A percentile compares a stretch with the other conserved stretches of the same genome.
Evolutionary conservation across 192 early-diverging fungal genomes (phyloP).

Genomic region (Entomortierella chlamydospora): DNA sequence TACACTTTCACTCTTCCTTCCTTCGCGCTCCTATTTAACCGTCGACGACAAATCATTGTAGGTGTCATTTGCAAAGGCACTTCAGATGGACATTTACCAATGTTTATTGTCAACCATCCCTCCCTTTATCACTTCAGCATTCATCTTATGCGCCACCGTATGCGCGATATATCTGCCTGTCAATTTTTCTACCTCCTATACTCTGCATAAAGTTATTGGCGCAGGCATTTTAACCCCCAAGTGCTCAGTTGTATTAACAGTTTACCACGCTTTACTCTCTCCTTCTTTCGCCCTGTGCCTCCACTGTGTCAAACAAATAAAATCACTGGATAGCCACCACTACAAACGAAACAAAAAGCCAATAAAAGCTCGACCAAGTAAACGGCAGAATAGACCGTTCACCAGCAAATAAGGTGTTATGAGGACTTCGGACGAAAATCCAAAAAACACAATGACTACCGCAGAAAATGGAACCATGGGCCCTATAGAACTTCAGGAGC

Average conservation of each 20-base stretch:
- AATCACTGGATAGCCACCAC: neutral
- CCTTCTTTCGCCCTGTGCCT: neutral
- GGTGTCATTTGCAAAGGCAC: neutral
- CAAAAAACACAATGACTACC: slow-evolving; percentile 20
- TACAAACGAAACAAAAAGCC: neutral
- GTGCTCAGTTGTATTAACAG: neutral
- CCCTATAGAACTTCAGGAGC: slow-evolving; percentile 7
- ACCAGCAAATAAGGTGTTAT: neutral
- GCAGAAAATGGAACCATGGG: slow-evolving; percentile 6
- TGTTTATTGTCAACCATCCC: neutral
- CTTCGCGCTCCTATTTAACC: neutral
- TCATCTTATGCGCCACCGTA: neutral
- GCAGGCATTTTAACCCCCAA: neutral
- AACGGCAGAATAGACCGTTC: neutral
- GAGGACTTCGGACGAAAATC: slow-evolving; percentile 3
- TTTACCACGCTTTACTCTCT: neutral
- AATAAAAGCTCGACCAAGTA: neutral
- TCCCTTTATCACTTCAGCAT: neutral
- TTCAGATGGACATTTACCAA: neutral
- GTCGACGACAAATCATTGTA: neutral
- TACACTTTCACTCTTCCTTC: neutral
- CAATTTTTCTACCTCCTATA: neutral
- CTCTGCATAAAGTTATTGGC: neutral
- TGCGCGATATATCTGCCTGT: neutral
- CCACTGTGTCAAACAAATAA: neutral